Base-by-base conservation (phyloP, 139 green algal genomes). In the Pseudopediastrum boryanum region DNA sequence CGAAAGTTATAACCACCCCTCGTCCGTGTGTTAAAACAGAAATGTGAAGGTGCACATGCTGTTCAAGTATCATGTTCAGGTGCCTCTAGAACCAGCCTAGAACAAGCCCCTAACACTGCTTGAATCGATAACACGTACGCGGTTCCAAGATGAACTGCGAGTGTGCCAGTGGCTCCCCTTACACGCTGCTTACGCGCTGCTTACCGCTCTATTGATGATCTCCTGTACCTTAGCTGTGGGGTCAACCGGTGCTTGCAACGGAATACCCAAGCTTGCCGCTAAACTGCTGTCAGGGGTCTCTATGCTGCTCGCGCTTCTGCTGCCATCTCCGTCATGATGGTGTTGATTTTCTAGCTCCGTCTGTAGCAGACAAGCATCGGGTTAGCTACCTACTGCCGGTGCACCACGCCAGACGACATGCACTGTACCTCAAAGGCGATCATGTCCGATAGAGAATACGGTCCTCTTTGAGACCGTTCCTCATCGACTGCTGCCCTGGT, bases 171-270 rank as follows among this genome's bases (percentile, higher is more conserved):
- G 29, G n/a, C n/a, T n/a, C n/a, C n/a, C n/a, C n/a, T n/a, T n/a
- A n/a, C n/a, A n/a, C n/a, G n/a, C n/a, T n/a, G n/a, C n/a, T n/a
- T n/a, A n/a, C n/a, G n/a, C n/a, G 58, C 19, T 0, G 23, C 83
- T 79, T 44, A 87, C 83, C 69, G 84, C 82, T 48, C 85, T 59
- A 33, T 82, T 77, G 2, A 89, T 87, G 6, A 89, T 79, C 27
- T 89, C 73, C 70, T 79, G 64, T 21, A 71, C 84, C 21, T 63
- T 48, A 0, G 75, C 38, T 2, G 80, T 74, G 19, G 77, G 76
- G 31, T 76, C 71, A 38, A 5, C 43, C 68, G 51, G 42, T 72
- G 43, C 46, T 61, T 39, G 39, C 41, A 25, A 84, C 58, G 2
- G n/a, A n/a, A n/a, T n/a, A n/a, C 63, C 71, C 1, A 75, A 61